Conservation (phyloP, 148 eudicot species). For the Nepenthes mirabilis region DNA sequence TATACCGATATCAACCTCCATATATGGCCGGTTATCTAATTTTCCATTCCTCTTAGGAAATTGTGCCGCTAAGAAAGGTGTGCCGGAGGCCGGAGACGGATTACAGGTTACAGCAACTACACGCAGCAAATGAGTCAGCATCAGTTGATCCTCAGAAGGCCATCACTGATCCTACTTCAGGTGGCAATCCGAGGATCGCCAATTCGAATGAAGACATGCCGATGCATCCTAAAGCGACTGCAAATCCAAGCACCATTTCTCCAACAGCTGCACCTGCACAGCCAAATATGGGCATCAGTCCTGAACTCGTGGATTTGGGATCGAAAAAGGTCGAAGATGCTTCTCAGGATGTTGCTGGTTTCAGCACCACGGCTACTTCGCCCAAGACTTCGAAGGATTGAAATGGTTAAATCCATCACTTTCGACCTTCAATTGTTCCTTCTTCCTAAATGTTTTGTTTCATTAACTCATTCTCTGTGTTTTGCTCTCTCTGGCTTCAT, state of each 20-base stretch:
- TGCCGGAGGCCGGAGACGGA: conserved; percentile 93
- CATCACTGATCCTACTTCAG: conserved; percentile 17
- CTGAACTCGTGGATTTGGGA: too few relatives aligned
- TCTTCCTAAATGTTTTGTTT: too few relatives aligned
- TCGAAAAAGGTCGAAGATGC: too few relatives aligned
- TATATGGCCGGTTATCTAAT: background rate
- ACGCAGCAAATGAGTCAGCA: conserved; percentile 30
- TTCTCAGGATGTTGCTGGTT: too few relatives aligned
- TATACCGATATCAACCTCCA: background rate
- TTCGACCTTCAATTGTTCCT: too few relatives aligned
- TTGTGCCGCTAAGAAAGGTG: conserved; percentile 69
- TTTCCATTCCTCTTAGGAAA: conserved; percentile 35
- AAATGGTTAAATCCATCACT: too few relatives aligned
- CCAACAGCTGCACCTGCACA: background rate
- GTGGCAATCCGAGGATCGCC: conserved; percentile 12
- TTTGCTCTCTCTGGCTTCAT: too few relatives aligned
- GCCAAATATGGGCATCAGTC: too few relatives aligned
- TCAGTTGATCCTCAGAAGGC: conserved; percentile 26
- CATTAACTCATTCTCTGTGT: too few relatives aligned
- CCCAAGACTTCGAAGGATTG: too few relatives aligned
- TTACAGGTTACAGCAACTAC: conserved; percentile 65
- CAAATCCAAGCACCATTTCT: background rate
- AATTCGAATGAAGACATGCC: conserved; percentile 4
- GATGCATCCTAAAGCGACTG: conserved; percentile 1
- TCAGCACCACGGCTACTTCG: too few relatives aligned